Percentiles rank a stretch among this genome's conserved stretches.
These are phyloP conservation scores for Yamadazyma kitorensis DNA, from an alignment of 805 yeast species.

Conservation along the genomic window DNA sequence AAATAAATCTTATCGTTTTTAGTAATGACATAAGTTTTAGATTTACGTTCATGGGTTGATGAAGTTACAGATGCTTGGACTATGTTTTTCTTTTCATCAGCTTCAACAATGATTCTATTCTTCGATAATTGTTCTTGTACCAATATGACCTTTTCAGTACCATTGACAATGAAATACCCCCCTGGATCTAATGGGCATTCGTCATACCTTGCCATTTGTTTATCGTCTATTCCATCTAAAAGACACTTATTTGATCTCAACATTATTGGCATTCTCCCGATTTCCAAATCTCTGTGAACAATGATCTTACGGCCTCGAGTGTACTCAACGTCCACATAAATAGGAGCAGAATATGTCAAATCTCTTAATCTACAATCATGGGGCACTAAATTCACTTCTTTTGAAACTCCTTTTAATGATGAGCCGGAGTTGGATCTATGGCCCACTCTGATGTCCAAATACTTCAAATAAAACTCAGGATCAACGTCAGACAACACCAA, in stretches of 20 bases:
- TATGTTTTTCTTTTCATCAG: slow-evolving; percentile 89
- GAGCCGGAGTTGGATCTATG: slow-evolving; percentile 56
- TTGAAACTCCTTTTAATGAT: slow-evolving; percentile 26
- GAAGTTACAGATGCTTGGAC: slow-evolving; percentile 98
- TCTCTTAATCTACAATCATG: slow-evolving; percentile 96
- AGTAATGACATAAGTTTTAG: slow-evolving; percentile 93
- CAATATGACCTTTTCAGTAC: slow-evolving; percentile 95
- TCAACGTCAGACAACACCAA: slow-evolving; percentile 89
- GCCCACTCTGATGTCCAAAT: slow-evolving; percentile 91
- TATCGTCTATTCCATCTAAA: slow-evolving; percentile 71
- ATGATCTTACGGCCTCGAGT: slow-evolving; percentile 93
- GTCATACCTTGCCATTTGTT: slow-evolving; percentile 79
- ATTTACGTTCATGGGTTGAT: slow-evolving; percentile 96
- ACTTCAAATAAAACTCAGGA: slow-evolving; percentile 92
- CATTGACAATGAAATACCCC: slow-evolving; percentile 96
- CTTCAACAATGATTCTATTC: slow-evolving; percentile 96
- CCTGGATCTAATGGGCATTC: slow-evolving; percentile 99
- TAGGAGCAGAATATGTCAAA: slow-evolving; percentile 91
- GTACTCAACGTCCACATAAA: slow-evolving; percentile 94
- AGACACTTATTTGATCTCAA: slow-evolving; percentile 90
- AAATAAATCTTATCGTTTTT: slow-evolving; percentile 85
- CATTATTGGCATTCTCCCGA: slow-evolving; percentile 99
- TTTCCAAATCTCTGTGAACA: slow-evolving; percentile 84
- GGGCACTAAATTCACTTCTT: slow-evolving; percentile 73
- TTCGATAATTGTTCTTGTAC: slow-evolving; percentile 96